Base-by-base conservation (phyloP, 768 basidiomycete species). In the Agrocybe chaxingu region DNA sequence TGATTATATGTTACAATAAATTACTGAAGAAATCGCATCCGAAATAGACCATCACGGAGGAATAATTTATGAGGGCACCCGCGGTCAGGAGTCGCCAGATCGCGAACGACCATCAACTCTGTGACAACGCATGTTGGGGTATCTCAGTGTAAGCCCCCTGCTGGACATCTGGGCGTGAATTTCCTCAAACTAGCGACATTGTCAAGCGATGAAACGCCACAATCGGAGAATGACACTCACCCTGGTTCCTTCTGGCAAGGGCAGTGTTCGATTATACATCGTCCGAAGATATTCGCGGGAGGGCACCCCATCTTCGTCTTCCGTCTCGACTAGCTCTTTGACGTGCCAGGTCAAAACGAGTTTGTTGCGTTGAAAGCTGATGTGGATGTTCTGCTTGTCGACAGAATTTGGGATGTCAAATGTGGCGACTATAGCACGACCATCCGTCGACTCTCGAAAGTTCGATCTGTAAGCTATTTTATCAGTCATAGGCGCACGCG, bases 171-270 rank as follows among this genome's bases (percentile, higher is more conserved):
- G 75, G 5, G 85, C 85, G 42, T 76, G 79, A 50, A 90, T 77
- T 61, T 90, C 87, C 59, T 87, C 84, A 52, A 88, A 89, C 87
- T 89, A 46, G 48, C 41, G 24, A 31, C 41, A 29, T 31, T 29
- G 34, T 48, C 36, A 47, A 44, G 18, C n/a, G 30, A 24, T 24
- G 24, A 24, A 24, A 24, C 3, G 24, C 24, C 31, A 36, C 19
- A 24, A 10, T 12, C 8, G 29, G 12, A 34, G 13, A 50, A 45
- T 32, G 36, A 19, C 11, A 61, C 79, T 64, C 57, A 85, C 86
- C 64, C 75, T 81, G 16, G 88, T 87, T 40, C 84, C 87, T 51
- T 88, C 84, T 9, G 88, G 85, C 11, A 90, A 66, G 8, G 87
- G 85, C 35, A 88, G 75, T 19, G 82, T 84, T 53, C 87, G 76